phyloP scores from a whole-genome alignment of 257 asterid genomes.

The Coffea canephora region DNA sequence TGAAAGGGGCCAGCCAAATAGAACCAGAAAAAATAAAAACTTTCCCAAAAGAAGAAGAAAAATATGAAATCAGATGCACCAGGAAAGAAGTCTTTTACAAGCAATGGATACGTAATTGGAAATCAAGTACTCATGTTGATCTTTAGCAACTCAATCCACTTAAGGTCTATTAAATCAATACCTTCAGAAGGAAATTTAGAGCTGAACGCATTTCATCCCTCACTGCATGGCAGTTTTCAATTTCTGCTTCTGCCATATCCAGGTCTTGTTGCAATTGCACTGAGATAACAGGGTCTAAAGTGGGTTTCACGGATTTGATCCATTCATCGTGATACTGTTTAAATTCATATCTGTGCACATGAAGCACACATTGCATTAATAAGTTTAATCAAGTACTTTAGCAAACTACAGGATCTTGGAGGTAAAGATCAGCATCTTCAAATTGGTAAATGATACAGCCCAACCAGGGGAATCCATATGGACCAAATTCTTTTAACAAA shows the following conservation, averaged over 20 bases:
- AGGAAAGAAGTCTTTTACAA: not conserved
- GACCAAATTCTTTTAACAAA: not conserved
- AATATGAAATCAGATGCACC: not conserved
- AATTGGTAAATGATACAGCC: not conserved
- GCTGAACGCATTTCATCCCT: conserved; percentile 79
- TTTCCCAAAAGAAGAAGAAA: not conserved
- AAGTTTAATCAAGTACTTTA: not conserved
- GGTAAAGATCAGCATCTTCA: not conserved
- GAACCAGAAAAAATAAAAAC: not conserved
- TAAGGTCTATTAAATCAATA: conserved; percentile 21
- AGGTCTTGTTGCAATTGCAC: conserved; percentile 40
- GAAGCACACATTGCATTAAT: not conserved
- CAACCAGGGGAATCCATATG: not conserved
- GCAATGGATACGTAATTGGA: not conserved
- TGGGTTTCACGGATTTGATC: conserved; percentile 68
- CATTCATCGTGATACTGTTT: conserved; percentile 71
- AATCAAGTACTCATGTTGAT: not conserved
- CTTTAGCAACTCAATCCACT: not conserved
- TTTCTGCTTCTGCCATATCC: conserved; percentile 46
- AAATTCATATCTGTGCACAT: conserved; percentile 69
- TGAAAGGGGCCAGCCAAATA: not conserved
- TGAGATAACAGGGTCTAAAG: conserved; percentile 60
- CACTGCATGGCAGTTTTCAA: conserved; percentile 59
- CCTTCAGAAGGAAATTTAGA: conserved; percentile 73
- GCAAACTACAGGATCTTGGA: conserved; percentile 6